phyloP scores from a whole-genome alignment of 2,329 filamentous ascomycete genomes.

The Penicillium nordicum region DNA sequence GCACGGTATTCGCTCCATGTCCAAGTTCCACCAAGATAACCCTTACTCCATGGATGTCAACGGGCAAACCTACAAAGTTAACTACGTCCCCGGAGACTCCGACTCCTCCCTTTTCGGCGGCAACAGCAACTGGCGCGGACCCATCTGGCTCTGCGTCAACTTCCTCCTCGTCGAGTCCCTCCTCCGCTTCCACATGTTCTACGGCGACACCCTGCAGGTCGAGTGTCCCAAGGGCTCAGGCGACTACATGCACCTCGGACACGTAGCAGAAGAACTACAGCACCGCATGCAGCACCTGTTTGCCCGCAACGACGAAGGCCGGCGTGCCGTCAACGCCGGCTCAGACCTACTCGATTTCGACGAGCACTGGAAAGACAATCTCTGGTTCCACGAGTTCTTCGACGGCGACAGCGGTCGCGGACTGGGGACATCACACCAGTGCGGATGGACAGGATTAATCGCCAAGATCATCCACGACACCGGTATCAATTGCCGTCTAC shows the following conservation, averaged over 20 bases:
- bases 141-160: conserved; percentile 95
- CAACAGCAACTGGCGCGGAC: conserved; percentile 96
- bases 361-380: conserved; percentile 83
- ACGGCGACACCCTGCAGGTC: conserved; percentile 80
- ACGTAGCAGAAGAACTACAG: conserved; percentile 91
- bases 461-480: conserved; percentile 98
- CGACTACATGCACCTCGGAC: conserved; percentile 91
- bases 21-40: conserved; percentile 83
- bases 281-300: conserved; percentile 92
- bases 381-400: conserved; percentile 98
- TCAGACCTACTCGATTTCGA: conserved; percentile 87
- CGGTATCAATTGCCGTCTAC: conserved; percentile 82
- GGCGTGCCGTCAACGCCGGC: conserved; percentile 81
- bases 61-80: conserved; percentile 80
- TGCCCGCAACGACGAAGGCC: conserved; percentile 75
- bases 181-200: conserved; percentile 95
- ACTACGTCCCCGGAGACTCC: conserved; percentile 91
- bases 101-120: conserved; percentile 93
- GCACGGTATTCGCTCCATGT: conserved; percentile 86
- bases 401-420: conserved; percentile 88
- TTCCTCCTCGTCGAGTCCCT: conserved; percentile 90
- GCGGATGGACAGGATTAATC: conserved; percentile 92
- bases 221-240: conserved; percentile 93
- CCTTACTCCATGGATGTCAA: conserved; percentile 96
- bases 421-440: conserved; percentile 88